A percentile compares a stretch with the other conserved stretches of the same genome.
Conservation (phyloP, 768 basidiomycete species). For the Agaricus sinodeliciosus region DNA sequence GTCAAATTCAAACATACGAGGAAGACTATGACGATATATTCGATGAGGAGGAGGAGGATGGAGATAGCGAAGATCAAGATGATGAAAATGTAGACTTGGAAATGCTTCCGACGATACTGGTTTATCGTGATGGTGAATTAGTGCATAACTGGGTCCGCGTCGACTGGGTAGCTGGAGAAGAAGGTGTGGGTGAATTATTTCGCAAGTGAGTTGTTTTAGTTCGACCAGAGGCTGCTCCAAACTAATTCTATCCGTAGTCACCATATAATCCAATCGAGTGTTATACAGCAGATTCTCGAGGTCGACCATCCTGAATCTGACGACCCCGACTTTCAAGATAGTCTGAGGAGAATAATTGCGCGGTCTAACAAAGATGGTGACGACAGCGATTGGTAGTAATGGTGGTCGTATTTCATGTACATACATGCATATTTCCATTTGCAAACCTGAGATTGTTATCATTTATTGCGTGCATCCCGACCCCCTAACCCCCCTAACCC, state of each 20-base stretch:
- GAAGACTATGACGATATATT: conserved; percentile 43
- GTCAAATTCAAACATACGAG: conserved; percentile 23
- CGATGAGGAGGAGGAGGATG: conserved; percentile 36
- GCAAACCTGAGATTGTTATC: no score
- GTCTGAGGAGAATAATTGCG: conserved; percentile 4
- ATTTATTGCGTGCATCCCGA: no score
- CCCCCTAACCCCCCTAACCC: no score
- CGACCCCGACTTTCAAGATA: conserved; percentile 10
- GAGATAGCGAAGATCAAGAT: conserved; percentile 21
- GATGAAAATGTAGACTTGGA: conserved; percentile 71
- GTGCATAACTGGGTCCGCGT: conserved; percentile 86
- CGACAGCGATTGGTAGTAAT: neutral
- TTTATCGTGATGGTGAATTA: conserved; percentile 76
- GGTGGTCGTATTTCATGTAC: no score
- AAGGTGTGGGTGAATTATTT: conserved; percentile 65
- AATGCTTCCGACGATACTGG: conserved; percentile 72
- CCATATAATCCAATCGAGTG: neutral
- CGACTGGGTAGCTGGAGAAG: conserved; percentile 73
- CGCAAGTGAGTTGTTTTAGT: conserved; percentile 39
- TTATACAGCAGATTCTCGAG: conserved; percentile 1
- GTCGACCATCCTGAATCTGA: conserved; percentile 2
- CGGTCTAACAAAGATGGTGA: neutral
- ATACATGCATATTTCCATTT: no score
- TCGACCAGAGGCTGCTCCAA: neutral
- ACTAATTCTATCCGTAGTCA: neutral